A percentile compares a stretch with the other conserved stretches of the same genome.
Evolutionary conservation across 2,329 filamentous ascomycete genomes (phyloP).

Genomic region (Trichothecium sympodiale): DNA sequence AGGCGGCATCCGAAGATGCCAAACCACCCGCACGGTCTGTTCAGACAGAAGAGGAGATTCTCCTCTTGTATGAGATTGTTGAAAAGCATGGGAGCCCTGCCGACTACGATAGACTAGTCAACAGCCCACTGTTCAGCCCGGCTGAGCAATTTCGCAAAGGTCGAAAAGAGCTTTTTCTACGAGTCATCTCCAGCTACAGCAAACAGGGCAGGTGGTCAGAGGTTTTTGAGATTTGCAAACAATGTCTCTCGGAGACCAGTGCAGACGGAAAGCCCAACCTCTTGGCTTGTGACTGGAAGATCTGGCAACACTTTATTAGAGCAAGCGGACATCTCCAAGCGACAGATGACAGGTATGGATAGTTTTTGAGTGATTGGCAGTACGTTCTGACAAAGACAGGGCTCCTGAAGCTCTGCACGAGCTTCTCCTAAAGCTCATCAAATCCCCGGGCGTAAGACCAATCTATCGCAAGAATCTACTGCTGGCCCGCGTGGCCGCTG

Average conservation of each 20-base stretch:
- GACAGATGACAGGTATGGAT: conserved; percentile 19
- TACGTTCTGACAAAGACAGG: conserved; percentile 12
- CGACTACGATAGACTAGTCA: conserved; percentile 27
- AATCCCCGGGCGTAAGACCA: conserved; percentile 17
- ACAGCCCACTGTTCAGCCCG: conserved; percentile 28
- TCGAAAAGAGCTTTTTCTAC: conserved; percentile 34
- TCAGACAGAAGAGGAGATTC: conserved; percentile 37
- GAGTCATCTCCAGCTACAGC: conserved; percentile 26
- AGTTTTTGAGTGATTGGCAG: background rate
- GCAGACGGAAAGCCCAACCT: conserved; percentile 25
- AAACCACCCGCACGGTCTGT: conserved; percentile 20
- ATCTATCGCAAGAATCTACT: conserved; percentile 28
- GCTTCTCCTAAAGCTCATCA: conserved; percentile 18
- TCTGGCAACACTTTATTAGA: conserved; percentile 28
- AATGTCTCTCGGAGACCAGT: conserved; percentile 28
- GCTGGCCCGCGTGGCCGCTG: conserved; percentile 24
- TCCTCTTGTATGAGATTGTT: conserved; percentile 36
- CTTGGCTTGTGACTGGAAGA: conserved; percentile 31
- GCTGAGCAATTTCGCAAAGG: conserved; percentile 31
- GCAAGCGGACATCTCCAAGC: conserved; percentile 23
- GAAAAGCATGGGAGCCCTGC: conserved; percentile 29
- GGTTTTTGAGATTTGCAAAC: conserved; percentile 31
- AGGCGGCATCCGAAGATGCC: conserved; percentile 7
- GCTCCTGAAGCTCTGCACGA: conserved; percentile 14
- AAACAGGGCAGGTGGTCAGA: conserved; percentile 27